phyloP scores from a whole-genome alignment of 1,284 basidiomycete genomes.

The Irpex sp. region DNA sequence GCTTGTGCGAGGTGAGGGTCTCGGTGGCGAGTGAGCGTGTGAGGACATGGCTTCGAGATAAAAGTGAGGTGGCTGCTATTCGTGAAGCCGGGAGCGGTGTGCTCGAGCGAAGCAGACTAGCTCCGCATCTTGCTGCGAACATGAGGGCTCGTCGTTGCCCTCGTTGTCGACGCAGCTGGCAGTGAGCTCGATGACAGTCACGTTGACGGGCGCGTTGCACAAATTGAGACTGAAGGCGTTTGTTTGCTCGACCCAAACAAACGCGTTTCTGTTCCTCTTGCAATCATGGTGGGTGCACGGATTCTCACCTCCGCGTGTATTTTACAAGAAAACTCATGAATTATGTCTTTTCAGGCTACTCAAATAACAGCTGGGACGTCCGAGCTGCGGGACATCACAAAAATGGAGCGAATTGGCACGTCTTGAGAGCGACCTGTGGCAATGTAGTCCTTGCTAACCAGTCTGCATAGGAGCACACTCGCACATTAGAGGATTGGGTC shows the following conservation, averaged over 20 bases:
- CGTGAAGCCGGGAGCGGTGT: background rate
- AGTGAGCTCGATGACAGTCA: background rate
- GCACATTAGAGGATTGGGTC: conserved; percentile 93
- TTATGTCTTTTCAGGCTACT: conserved; percentile 40
- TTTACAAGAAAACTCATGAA: background rate
- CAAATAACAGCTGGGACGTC: conserved; percentile 72
- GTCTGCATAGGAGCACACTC: conserved; percentile 80
- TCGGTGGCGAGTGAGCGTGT: conserved; percentile 32
- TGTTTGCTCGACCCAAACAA: conserved; percentile 31
- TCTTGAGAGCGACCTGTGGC: background rate
- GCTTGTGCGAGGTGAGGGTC: conserved; percentile 19
- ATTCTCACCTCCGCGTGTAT: background rate
- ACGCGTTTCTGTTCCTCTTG: conserved; percentile 27
- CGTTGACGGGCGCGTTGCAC: background rate
- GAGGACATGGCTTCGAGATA: conserved; percentile 14
- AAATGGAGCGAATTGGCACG: conserved; percentile 93
- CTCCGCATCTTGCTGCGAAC: conserved; percentile 30
- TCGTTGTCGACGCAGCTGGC: conserved; percentile 4
- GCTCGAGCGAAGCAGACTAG: conserved; percentile 26
- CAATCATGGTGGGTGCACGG: conserved; percentile 25
- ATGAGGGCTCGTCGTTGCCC: conserved; percentile 13
- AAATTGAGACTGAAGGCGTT: conserved; percentile 5
- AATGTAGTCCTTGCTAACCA: conserved; percentile 4
- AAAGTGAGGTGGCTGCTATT: conserved; percentile 13
- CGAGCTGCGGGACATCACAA: conserved; percentile 85